Percentiles rank a stretch among this genome's conserved stretches.
Evolutionary conservation across 2,329 filamentous ascomycete species (phyloP).

Genomic region (Penicillium psychrosexuale): DNA sequence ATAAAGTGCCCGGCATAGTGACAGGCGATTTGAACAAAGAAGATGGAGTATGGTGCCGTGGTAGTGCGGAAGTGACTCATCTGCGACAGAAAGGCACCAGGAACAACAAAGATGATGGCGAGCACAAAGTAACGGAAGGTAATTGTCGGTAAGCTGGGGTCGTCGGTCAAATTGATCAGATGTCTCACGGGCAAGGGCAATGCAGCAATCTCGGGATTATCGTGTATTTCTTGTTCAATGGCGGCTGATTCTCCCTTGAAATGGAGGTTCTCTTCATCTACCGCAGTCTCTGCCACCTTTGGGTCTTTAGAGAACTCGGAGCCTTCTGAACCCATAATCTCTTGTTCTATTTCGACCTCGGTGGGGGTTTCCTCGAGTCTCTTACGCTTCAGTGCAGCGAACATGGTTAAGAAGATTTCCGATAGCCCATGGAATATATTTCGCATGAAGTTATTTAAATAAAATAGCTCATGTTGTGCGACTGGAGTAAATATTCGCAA

Average conservation of each 20-base stretch:
- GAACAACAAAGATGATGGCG: constrained; percentile 29
- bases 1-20: constrained; percentile 55
- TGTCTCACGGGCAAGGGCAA: constrained; percentile 56
- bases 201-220: constrained; percentile 53
- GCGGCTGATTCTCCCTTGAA: constrained; percentile 17
- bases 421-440: not conserved
- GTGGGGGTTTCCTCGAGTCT: not conserved
- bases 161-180: constrained; percentile 57
- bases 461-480: not conserved
- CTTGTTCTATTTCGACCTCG: not conserved
- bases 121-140: constrained; percentile 45
- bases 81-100: constrained; percentile 57
- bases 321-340: not conserved
- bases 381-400: not conserved
- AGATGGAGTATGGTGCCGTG: constrained; percentile 57
- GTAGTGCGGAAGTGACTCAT: constrained; percentile 59
- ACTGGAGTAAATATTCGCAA: not conserved
- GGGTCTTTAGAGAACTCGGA: not conserved
- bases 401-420: not conserved
- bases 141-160: constrained; percentile 54
- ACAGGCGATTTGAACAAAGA: constrained; percentile 60
- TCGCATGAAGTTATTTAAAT: too few relatives aligned
- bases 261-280: constrained; percentile 21
- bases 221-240: constrained; percentile 34
- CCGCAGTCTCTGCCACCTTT: not conserved